Base-by-base conservation (phyloP, 495 filamentous ascomycete genomes). In the Penicillium mononematosum region DNA sequence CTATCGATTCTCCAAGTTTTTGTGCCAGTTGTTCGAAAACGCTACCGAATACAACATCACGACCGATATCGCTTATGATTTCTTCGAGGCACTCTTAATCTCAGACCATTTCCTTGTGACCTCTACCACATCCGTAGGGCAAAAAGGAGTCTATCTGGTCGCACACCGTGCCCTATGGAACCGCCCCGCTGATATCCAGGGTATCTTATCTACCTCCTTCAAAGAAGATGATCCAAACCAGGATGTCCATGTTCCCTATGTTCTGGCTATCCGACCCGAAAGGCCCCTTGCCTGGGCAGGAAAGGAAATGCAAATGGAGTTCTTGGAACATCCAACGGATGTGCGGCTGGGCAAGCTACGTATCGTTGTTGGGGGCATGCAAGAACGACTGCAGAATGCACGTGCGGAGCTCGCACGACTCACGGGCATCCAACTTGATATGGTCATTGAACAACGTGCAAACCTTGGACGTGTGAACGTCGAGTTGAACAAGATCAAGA, bases 11-110 rank as follows among this genome's bases (percentile, higher is more conserved):
- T 91, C 90, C 7, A 81, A 90, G 60, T 88, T 96, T 65, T 77
- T 98, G 38, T 90, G 88, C 57, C 88, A 96, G 61, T 82, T 93
- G 36, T 98, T 98, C 60, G 94, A 98, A 68, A 98, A 98, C 67
- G 88, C 91, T 11, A 94, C 90, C 12, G 94, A 98, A 66, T 96
- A 94, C 71, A 96, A 89, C 63, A 77, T 93, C 47, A 75, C 82
- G 10, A 76, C 77, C 11, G 82, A 88, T 27, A 81, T 82, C 51
- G 76, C 93, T 22, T 81, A 84, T 56, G 79, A 88, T 14, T 79
- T 98, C 32, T 89, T 91, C 64, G 88, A 93, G 56, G 80, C 89
- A 6, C 79, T 98, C n/a, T 82, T 91, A 19, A 78, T 88, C 42
- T 87, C 90, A 8, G 90, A 90, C 32, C 94, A 98, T 69, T 93